phyloP scores from a whole-genome alignment of 768 basidiomycete species.

The Cystofilobasidium bisporidii region DNA sequence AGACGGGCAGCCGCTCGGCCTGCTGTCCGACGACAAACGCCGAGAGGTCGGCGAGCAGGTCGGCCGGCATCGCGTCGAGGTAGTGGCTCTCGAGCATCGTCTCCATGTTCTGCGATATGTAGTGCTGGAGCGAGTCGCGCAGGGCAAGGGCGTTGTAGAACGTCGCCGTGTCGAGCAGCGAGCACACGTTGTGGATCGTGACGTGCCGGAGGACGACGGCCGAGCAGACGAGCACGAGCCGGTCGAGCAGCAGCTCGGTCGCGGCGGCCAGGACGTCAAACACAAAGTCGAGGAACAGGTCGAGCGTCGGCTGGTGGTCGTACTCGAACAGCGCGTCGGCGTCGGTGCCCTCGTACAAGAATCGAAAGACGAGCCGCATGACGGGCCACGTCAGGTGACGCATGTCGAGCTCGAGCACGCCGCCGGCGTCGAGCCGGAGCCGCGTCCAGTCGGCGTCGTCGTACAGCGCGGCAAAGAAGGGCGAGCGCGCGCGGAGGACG shows the following conservation, averaged over 20 bases:
- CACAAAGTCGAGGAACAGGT: conserved; percentile 73
- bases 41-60: conserved; percentile 60
- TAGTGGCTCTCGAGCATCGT: conserved; percentile 69
- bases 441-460: conserved; percentile 70
- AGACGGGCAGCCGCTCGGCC: conserved; percentile 54
- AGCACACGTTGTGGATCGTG: conserved; percentile 64
- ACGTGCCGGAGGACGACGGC: conserved; percentile 57
- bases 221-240: conserved; percentile 74
- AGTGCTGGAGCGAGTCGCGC: conserved; percentile 61
- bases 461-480: conserved; percentile 76
- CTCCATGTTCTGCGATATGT: conserved; percentile 76
- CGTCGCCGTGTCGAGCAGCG: conserved; percentile 69
- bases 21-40: conserved; percentile 54
- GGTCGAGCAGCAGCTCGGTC: conserved; percentile 79
- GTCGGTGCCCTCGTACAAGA: conserved; percentile 64
- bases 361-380: conserved; percentile 65
- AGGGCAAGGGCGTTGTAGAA: conserved; percentile 64
- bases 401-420: conserved; percentile 58
- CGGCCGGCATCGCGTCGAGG: conserved; percentile 62
- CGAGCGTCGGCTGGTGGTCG: conserved; percentile 57
- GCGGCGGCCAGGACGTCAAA: conserved; percentile 78
- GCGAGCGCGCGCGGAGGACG: conserved; percentile 70
- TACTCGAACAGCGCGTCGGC: conserved; percentile 61
- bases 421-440: conserved; percentile 50
- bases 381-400: conserved; percentile 61